Evolutionary conservation across 2,329 filamentous ascomycete species (phyloP), one percentile per base, ranked within the genome.

Genomic region (Ceratocystis diversiconidia): DNA sequence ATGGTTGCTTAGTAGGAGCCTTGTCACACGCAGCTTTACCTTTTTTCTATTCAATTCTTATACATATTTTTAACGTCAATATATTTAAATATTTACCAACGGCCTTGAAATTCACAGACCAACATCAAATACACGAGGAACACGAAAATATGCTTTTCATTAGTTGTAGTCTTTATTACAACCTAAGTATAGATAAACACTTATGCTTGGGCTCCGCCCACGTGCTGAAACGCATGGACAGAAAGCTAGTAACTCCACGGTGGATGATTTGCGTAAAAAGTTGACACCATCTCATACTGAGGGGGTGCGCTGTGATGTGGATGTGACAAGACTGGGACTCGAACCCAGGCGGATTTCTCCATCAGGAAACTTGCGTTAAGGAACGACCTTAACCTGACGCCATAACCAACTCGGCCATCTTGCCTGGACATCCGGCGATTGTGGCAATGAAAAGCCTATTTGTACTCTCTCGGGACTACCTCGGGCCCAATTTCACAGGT

Each of bases 381-480:
- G 63, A 67, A 67, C 60, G 66, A 71, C 72, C 72, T 73, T 73
- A 73, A 73, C 72, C 72, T 73, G 70, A 71, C 72, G 72, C 72
- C 72, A 73, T 73, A 72, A 73, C 72, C 72, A 73, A 73, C 72
- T 73, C 72, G 72, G 72, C 72, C 72, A 73, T 73, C 72, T 73
- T 72, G 66, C 66, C 66, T 32, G 30, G 30, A 32, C 6, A 32
- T 7, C 30, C 30, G 30, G 6, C 1, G 1, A 28, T 28, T 1
- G 5, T 7, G 30, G 30, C 30, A 6, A 7, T 30, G 6, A 30
- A 30, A 30, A 7, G 5, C 30, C 6, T 7, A 30, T 30, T 30
- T 30, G 30, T 7, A 7, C 30, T 7, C 30, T 30, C 30, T 30
- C 30, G 30, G 30, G 1, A 28, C 28, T 5, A 28, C 5, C 28